These are phyloP conservation scores for Castanospermum australe DNA, from an alignment of 306 rosid genomes.

Conservation along the genomic window DNA sequence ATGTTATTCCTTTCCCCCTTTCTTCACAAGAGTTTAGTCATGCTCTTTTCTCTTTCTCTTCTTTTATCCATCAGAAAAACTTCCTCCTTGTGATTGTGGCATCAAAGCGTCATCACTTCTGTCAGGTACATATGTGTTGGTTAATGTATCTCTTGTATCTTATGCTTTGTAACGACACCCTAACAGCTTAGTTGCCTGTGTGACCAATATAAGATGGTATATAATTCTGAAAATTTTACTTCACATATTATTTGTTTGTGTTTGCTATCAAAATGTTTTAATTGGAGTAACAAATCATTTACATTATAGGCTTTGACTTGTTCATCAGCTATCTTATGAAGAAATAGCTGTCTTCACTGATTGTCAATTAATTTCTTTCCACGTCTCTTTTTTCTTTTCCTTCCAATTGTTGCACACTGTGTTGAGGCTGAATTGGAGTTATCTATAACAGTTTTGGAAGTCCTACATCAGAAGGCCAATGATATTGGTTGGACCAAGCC, in stretches of 20 bases:
- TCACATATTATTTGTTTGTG: background rate
- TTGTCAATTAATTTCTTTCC: conserved; percentile 14
- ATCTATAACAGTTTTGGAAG: conserved; percentile 81
- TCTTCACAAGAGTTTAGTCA: background rate
- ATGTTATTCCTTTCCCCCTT: background rate
- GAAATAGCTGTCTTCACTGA: background rate
- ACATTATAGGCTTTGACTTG: background rate
- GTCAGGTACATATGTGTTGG: conserved; percentile 57
- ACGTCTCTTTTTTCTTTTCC: conserved; percentile 2
- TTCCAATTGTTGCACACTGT: conserved; percentile 19
- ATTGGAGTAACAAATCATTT: background rate
- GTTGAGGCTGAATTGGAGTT: conserved; percentile 17
- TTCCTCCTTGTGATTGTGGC: conserved; percentile 68
- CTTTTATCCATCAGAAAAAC: conserved; percentile 54
- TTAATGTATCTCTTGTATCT: background rate
- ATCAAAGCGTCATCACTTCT: conserved; percentile 83
- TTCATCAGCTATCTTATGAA: conserved; percentile 14
- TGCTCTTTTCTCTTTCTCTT: background rate
- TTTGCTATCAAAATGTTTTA: background rate
- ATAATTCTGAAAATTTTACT: background rate
- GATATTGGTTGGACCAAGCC: conserved; percentile 95
- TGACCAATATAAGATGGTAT: background rate
- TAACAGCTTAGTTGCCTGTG: background rate
- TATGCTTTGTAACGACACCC: background rate
- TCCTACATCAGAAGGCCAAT: conserved; percentile 75